Evolutionary conservation across 2,329 filamentous ascomycete genomes (phyloP).

Genomic region (Boeremia exigua): DNA sequence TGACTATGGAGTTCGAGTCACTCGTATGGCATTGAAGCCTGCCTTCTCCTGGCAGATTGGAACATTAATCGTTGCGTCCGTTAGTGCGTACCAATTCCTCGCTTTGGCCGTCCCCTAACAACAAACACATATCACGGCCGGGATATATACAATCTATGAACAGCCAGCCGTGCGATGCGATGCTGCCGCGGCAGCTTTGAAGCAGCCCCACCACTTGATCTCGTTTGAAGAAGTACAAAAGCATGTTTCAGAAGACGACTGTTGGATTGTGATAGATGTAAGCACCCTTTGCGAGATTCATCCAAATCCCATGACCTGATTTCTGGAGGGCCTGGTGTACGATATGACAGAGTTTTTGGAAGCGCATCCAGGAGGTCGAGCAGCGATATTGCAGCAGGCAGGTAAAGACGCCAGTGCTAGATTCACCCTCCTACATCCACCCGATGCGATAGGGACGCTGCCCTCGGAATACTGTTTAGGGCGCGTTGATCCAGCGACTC

Average conservation of each 20-base stretch:
- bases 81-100: background rate
- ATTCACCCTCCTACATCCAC: conserved; percentile 8
- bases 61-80: background rate
- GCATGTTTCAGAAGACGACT: conserved; percentile 1
- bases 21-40: background rate
- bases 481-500: conserved; percentile 1
- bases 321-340: conserved; percentile 1
- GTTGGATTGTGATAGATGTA: conserved; percentile 8
- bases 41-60: background rate
- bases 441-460: background rate
- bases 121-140: background rate
- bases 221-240: conserved; percentile 7
- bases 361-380: conserved; percentile 3
- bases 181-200: background rate
- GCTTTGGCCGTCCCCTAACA: background rate
- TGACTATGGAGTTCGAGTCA: background rate
- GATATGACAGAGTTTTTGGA: conserved; percentile 6
- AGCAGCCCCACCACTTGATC: background rate
- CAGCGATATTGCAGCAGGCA: conserved; percentile 7
- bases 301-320: background rate
- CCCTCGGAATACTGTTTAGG: conserved; percentile 4
- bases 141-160: conserved; percentile 3
- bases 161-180: conserved; percentile 2
- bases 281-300: background rate
- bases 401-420: conserved; percentile 4